Conservation (phyloP, 164 flowering plant species). For the Tinospora cordifolia region DNA sequence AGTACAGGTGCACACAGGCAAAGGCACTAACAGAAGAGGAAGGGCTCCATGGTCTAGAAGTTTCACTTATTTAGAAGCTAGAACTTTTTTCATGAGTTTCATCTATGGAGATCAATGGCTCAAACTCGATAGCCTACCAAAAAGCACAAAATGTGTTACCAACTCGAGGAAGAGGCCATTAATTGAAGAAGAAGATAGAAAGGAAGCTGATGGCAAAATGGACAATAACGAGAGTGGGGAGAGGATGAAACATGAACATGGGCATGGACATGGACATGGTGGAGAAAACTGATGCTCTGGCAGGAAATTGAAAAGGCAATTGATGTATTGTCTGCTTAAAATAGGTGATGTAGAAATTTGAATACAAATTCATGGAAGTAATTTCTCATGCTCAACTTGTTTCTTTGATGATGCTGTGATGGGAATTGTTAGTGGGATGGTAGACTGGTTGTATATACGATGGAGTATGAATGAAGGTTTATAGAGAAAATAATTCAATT, state of each 20-base stretch:
- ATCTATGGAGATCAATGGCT: constrained; percentile 70
- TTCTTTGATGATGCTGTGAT: background rate
- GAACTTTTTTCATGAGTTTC: constrained; percentile 37
- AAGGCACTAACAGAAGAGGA: constrained; percentile 42
- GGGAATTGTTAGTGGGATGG: background rate
- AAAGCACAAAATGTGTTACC: constrained; percentile 11
- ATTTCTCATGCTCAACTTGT: background rate
- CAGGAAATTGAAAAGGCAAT: constrained; percentile 21
- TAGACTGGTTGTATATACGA: constrained; percentile 7
- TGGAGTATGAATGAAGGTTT: background rate
- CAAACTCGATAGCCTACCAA: constrained; percentile 24
- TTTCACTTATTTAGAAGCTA: constrained; percentile 34
- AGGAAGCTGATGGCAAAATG: constrained; percentile 17
- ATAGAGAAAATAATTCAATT: background rate
- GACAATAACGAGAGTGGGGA: constrained; percentile 14
- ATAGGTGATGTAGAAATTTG: no score
- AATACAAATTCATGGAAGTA: background rate
- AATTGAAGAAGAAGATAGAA: constrained; percentile 18
- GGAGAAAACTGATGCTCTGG: constrained; percentile 11
- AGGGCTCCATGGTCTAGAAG: constrained; percentile 64
- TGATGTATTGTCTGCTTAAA: constrained; percentile 25
- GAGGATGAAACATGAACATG: no score
- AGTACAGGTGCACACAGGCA: constrained; percentile 52
- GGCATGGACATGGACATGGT: constrained; percentile 1
- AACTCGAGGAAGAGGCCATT: constrained; percentile 21